Base-by-base conservation (phyloP, 2,329 filamentous ascomycete species). In the Phaeophleospora eucalypticola region DNA sequence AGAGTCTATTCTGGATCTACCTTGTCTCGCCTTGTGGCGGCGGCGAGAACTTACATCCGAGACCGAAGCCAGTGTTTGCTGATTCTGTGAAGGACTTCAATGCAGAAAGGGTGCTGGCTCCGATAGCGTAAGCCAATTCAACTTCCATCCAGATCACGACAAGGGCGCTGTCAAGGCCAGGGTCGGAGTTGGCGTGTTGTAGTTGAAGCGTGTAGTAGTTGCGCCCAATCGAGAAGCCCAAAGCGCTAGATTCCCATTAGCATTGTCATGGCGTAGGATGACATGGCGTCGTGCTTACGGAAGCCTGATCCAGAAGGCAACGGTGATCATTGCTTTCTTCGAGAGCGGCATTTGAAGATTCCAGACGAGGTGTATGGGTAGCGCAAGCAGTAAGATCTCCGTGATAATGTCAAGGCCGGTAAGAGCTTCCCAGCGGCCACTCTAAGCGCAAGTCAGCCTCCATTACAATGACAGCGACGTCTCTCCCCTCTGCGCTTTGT, bases 51-150 rank as follows among this genome's bases (percentile, higher is more conserved):
- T 29, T 29, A 29, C 24, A 60, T 0, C 58, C 63, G 12, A 64
- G 53, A 4, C 62, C 63, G 27, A 68, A 71, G n/a, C 68, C 64
- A 14, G 67, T 69, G 48, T 67, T 68, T 58, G 71, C 70, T 39
- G 61, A 63, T 20, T 67, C 62, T 12, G 70, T 67, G 46, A 71
- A 71, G 4, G 66, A 64, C 46, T 69, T 70, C 21, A 70, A 58
- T 18, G 69, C 70, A 3, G 69, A 68, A 12, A 72, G 58, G 0
- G 69, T 73, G 33, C 67, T 66, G 0, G 67, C 59, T 48, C 70
- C 69, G 19, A 73, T 60, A 14, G 68, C 67, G 56, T 65, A 70
- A 24, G 68, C 64, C 18, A 72, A 58, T 33, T 72, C 58, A 34
- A 68, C 59, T 44, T 69, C 63, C 15, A 67, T 65, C 46, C 63